Conservation (phyloP, 2,329 filamentous ascomycete species). For the Fusarium brachygibbosum region DNA sequence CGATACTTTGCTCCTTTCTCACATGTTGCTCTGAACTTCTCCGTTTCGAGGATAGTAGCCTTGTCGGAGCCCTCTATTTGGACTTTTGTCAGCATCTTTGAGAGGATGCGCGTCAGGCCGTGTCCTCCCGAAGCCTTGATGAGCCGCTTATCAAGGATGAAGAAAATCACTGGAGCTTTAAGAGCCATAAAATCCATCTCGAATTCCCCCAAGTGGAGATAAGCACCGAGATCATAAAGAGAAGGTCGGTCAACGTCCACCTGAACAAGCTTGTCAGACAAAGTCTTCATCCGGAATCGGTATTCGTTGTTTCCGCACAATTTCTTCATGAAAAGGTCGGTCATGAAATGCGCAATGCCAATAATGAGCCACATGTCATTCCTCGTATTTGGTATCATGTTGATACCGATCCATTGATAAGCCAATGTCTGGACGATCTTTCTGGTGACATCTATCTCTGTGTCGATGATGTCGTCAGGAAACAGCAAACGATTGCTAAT, state of each 20-base stretch:
- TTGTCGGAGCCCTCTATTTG: constrained; percentile 73
- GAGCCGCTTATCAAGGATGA: constrained; percentile 91
- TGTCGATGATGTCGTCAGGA: constrained; percentile 86
- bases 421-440: constrained; percentile 86
- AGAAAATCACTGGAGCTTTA: constrained; percentile 91
- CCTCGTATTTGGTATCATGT: constrained; percentile 85
- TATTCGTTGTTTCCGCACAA: constrained; percentile 97
- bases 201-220: constrained; percentile 84
- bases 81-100: constrained; percentile 85
- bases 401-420: constrained; percentile 94
- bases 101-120: constrained; percentile 87
- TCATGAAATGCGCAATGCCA: constrained; percentile 94
- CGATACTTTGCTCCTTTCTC: constrained; percentile 91
- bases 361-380: constrained; percentile 90
- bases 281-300: constrained; percentile 86
- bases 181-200: constrained; percentile 91
- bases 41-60: constrained; percentile 80
- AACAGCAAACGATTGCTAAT: constrained; percentile 90
- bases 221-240: constrained; percentile 81
- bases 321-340: constrained; percentile 90
- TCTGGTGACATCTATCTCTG: constrained; percentile 83
- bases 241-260: constrained; percentile 86
- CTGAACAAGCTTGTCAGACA: constrained; percentile 85
- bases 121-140: constrained; percentile 86
- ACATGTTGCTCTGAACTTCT: constrained; percentile 83